Conservation (phyloP, 768 basidiomycete species). For the Tylopilus rubrobrunneus region DNA sequence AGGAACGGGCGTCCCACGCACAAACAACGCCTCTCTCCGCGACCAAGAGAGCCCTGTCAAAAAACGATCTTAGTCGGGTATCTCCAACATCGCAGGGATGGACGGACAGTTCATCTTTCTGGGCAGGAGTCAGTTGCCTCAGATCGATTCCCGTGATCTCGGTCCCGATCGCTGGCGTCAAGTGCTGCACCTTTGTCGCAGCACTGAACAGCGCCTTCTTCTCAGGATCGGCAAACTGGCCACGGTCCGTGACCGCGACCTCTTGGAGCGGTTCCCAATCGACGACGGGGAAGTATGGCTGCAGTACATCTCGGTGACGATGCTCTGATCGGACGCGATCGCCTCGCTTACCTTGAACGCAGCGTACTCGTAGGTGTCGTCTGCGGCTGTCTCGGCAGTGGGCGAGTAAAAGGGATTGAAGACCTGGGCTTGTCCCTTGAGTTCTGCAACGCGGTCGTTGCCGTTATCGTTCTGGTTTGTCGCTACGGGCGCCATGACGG, state of each 20-base stretch:
- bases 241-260: conserved; percentile 61
- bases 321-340: not conserved
- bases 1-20: conserved; percentile 29
- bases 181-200: conserved; percentile 61
- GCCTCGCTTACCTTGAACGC: conserved; percentile 50
- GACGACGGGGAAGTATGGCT: conserved; percentile 65
- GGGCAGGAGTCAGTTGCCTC: conserved; percentile 55
- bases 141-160: conserved; percentile 74
- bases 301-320: not conserved
- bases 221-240: conserved; percentile 59
- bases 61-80: conserved; percentile 6
- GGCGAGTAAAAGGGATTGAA: conserved; percentile 73
- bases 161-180: conserved; percentile 72
- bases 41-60: conserved; percentile 62
- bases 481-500: conserved; percentile 50
- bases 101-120: conserved; percentile 77
- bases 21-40: conserved; percentile 78
- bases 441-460: conserved; percentile 11
- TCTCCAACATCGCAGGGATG: not conserved
- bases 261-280: conserved; percentile 62
- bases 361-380: conserved; percentile 50
- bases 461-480: conserved; percentile 34
- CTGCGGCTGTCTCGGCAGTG: conserved; percentile 44
- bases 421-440: conserved; percentile 28
- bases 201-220: conserved; percentile 64